Evolutionary conservation across 345 rosid genomes (phyloP).

Genomic region (Acer negundo): DNA sequence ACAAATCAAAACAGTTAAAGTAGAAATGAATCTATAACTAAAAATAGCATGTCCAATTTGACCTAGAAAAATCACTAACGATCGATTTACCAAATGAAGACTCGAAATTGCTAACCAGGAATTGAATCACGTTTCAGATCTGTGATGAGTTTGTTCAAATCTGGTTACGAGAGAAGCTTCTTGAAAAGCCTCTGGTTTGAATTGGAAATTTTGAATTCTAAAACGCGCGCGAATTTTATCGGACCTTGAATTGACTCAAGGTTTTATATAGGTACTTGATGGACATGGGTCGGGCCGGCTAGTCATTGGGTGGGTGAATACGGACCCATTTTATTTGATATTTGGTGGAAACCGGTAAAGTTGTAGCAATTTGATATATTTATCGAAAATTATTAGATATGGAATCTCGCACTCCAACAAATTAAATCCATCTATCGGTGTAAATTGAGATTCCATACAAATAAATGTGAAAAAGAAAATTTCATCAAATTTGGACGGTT

Average conservation of each 20-base stretch:
- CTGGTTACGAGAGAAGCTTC: neutral
- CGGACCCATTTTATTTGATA: too few species aligned
- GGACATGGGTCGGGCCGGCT: too few species aligned
- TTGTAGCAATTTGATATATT: too few species aligned
- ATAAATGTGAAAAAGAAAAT: too few species aligned
- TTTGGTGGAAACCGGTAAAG: too few species aligned
- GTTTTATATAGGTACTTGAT: neutral
- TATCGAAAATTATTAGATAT: too few species aligned
- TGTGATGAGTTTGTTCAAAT: neutral
- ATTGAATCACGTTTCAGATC: slow-evolving; percentile 2
- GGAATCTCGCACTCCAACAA: too few species aligned
- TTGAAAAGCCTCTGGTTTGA: neutral
- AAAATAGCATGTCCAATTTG: neutral
- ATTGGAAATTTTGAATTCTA: neutral
- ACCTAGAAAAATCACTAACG: neutral
- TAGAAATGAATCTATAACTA: neutral
- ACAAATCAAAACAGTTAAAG: neutral
- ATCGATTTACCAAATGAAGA: neutral
- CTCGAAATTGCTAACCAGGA: slow-evolving; percentile 3
- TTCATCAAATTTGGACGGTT: too few species aligned
- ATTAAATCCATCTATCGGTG: too few species aligned
- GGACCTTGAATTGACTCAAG: neutral
- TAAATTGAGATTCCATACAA: too few species aligned
- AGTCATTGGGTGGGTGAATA: too few species aligned
- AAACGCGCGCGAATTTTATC: slow-evolving; percentile 8